Percentiles rank a stretch among this genome's conserved stretches.
Conservation (phyloP, 345 rosid species). For the Corchorus olitorius region DNA sequence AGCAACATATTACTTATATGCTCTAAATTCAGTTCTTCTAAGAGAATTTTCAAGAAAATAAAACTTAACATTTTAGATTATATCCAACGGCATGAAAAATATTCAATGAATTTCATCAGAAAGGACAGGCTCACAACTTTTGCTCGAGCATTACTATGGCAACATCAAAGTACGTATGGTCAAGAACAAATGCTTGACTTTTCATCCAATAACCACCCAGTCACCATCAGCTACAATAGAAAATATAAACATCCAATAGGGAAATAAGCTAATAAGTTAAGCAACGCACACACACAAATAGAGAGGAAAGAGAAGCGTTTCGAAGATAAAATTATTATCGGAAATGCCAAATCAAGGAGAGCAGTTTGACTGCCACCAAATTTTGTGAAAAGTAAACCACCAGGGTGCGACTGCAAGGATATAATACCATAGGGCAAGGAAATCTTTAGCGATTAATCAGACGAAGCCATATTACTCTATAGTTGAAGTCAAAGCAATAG, state of each 20-base stretch:
- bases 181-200: background rate
- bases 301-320: background rate
- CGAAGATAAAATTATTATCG: slow-evolving; percentile 45
- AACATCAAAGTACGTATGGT: background rate
- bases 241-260: no score
- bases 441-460: background rate
- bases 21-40: background rate
- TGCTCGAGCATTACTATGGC: slow-evolving; percentile 4
- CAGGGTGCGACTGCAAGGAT: slow-evolving; percentile 80
- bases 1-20: no score
- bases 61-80: background rate
- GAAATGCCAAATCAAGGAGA: slow-evolving; percentile 87
- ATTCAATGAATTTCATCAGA: slow-evolving; percentile 3
- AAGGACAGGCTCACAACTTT: background rate
- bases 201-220: background rate
- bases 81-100: background rate
- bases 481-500: background rate
- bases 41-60: background rate
- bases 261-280: background rate
- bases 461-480: background rate
- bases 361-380: slow-evolving; percentile 84
- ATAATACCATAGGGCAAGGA: slow-evolving; percentile 23
- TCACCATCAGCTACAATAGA: no score
- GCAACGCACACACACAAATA: background rate
- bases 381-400: slow-evolving; percentile 82